Conservation (phyloP, 345 rosid genomes). For the Salix suchowensis region DNA sequence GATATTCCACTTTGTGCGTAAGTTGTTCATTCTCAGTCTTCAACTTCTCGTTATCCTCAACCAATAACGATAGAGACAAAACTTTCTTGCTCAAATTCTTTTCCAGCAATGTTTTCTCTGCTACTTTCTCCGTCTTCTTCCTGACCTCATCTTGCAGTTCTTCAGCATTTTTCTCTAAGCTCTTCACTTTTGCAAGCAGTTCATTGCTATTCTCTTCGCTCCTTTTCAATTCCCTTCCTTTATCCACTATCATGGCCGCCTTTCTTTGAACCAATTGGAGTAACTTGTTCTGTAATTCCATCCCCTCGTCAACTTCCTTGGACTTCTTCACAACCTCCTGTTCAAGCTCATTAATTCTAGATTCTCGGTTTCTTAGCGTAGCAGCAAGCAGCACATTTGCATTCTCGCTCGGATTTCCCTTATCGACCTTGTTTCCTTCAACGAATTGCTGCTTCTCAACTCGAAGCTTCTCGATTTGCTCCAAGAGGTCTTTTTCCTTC, state of each 20-base stretch:
- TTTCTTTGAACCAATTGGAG: slow-evolving; percentile 42
- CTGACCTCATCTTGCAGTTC: slow-evolving; percentile 38
- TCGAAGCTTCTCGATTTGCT: slow-evolving; percentile 46
- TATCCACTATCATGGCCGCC: slow-evolving; percentile 14
- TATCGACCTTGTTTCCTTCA: slow-evolving; percentile 44
- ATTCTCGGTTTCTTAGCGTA: slow-evolving; percentile 22
- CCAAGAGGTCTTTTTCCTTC: slow-evolving; percentile 42
- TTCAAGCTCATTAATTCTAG: slow-evolving; percentile 33
- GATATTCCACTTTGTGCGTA: slow-evolving; percentile 25
- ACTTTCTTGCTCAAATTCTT: slow-evolving; percentile 32
- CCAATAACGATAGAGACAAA: slow-evolving; percentile 24
- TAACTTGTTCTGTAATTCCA: slow-evolving; percentile 38
- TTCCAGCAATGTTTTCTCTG: slow-evolving; percentile 30
- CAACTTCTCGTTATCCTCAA: slow-evolving; percentile 26
- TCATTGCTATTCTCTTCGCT: slow-evolving; percentile 30
- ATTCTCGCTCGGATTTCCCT: slow-evolving; percentile 33
- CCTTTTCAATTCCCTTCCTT: slow-evolving; percentile 30
- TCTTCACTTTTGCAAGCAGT: slow-evolving; percentile 41
- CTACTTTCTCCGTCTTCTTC: slow-evolving; percentile 28
- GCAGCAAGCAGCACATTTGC: slow-evolving; percentile 17
- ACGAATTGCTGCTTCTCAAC: slow-evolving; percentile 37
- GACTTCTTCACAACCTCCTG: slow-evolving; percentile 35
- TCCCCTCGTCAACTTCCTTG: slow-evolving; percentile 42
- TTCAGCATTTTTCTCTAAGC: slow-evolving; percentile 34
- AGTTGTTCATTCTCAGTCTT: slow-evolving; percentile 39